These are phyloP conservation scores for Cornus florida DNA, from an alignment of 148 eudicot species.

Conservation along the genomic window DNA sequence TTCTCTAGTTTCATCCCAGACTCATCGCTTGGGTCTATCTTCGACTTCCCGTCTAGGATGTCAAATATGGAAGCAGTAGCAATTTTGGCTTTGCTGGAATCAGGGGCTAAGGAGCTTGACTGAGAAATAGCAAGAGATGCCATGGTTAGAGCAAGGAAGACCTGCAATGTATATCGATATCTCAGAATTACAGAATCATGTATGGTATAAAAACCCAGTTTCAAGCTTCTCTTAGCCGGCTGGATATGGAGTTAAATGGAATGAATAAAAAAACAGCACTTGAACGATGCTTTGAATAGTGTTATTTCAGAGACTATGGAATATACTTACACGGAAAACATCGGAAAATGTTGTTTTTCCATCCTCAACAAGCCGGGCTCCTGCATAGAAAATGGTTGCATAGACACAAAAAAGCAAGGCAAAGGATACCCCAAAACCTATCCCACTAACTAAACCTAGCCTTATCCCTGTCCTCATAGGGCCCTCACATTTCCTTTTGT, in stretches of 20 bases:
- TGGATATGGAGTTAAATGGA: too few relatives aligned
- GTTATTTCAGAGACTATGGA: too few relatives aligned
- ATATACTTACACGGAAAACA: slow-evolving; percentile 49
- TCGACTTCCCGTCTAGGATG: slow-evolving; percentile 62
- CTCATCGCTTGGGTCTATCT: slow-evolving; percentile 64
- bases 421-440: slow-evolving; percentile 48
- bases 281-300: too few relatives aligned
- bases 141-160: slow-evolving; percentile 67
- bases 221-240: too few relatives aligned
- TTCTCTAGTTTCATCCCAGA: slow-evolving; percentile 49
- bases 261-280: too few relatives aligned
- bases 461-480: slow-evolving; percentile 49
- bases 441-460: slow-evolving; percentile 60
- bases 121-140: slow-evolving; percentile 52
- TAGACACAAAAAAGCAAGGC: slow-evolving; percentile 43
- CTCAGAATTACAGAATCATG: not conserved
- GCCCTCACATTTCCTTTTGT: slow-evolving; percentile 52
- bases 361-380: slow-evolving; percentile 54
- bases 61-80: slow-evolving; percentile 61
- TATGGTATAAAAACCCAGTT: too few relatives aligned
- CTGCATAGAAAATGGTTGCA: slow-evolving; percentile 54
- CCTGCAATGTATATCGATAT: slow-evolving; percentile 30
- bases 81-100: slow-evolving; percentile 56
- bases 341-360: slow-evolving; percentile 46
- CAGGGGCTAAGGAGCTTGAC: slow-evolving; percentile 50